Evolutionary conservation across 805 yeast genomes (phyloP), one percentile per base, ranked within the genome.

Genomic region (Starmerella floricola): DNA sequence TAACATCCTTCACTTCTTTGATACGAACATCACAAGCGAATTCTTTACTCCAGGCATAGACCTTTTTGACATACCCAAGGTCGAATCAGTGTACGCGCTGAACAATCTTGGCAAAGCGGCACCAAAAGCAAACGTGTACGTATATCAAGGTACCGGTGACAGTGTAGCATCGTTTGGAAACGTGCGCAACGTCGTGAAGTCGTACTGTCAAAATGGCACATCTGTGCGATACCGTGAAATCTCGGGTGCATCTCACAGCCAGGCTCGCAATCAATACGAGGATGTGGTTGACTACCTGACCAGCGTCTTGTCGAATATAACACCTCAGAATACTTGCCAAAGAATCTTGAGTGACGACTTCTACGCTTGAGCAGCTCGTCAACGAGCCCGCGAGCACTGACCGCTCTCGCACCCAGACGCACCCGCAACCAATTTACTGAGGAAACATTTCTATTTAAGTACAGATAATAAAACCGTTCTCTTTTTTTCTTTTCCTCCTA

Each of bases 81-180:
- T 48, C 11, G 31, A 36, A 20, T 33, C 34, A 23, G 53, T 50
- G 26, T 46, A 49, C 17, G 37, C 20, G 4, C 44, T 50, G 20
- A 54, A 54, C 36, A 33, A 42, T 13, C 46, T 53, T 19, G 62
- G 60, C 13, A 24, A 39, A 24, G 19, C 35, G 8, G 47, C 48
- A 4, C 59, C 61, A 12, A 45, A 41, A 21, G 34, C 42, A 6
- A 55, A 53, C 2, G 4, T 55, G 38, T 50, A 42, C 38, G 44
- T 58, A 13, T 57, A 57, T 48, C 59, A 56, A 26, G 56, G 56
- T 13, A 38, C 39, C 27, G 34, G 41, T 16, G 63, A 59, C 41
- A 52, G 45, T 28, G 44, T 52, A 3, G 51, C 53, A 5, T 47
- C 49, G 15, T 35, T 42, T 3, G 27, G 19, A 2, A 49, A 41